Conservation (phyloP, 768 basidiomycete species). For the Rhodotorula paludigena region DNA sequence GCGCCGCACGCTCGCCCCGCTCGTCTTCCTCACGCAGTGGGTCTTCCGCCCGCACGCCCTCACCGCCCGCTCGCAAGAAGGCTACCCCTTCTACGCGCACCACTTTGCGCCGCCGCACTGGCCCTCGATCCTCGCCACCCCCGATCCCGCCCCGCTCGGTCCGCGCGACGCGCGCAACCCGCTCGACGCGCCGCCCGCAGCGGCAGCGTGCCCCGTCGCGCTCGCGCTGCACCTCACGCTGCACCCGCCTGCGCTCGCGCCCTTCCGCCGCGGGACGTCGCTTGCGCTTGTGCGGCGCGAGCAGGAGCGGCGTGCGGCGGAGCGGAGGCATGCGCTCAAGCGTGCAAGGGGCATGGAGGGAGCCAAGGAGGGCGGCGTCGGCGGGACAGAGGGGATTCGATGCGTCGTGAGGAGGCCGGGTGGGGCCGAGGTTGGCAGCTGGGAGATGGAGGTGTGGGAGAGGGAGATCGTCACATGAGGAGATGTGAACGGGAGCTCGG, state of each 20-base stretch:
- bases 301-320: too few species aligned
- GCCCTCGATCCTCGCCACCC: slow-evolving; percentile 5
- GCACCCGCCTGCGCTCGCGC: slow-evolving; percentile 7
- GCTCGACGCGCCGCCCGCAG: neutral
- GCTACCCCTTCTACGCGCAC: slow-evolving; percentile 9
- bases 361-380: neutral
- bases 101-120: slow-evolving; percentile 20
- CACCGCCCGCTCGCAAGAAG: neutral
- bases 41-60: slow-evolving; percentile 48
- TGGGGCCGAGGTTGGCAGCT: slow-evolving; percentile 22
- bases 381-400: slow-evolving; percentile 17
- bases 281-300: neutral
- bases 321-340: neutral
- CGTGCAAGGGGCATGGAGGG: neutral
- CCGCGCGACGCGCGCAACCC: neutral
- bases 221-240: slow-evolving; percentile 22
- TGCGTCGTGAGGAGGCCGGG: slow-evolving; percentile 21
- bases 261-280: neutral
- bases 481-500: too few species aligned
- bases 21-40: slow-evolving; percentile 63
- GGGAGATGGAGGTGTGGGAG: slow-evolving; percentile 10
- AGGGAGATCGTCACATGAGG: slow-evolving; percentile 3
- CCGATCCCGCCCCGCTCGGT: neutral
- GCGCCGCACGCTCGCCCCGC: slow-evolving; percentile 53
- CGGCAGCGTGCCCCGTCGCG: neutral